Evolutionary conservation across 2,329 filamentous ascomycete genomes (phyloP).

Genomic region (Fusarium praegraminearum): DNA sequence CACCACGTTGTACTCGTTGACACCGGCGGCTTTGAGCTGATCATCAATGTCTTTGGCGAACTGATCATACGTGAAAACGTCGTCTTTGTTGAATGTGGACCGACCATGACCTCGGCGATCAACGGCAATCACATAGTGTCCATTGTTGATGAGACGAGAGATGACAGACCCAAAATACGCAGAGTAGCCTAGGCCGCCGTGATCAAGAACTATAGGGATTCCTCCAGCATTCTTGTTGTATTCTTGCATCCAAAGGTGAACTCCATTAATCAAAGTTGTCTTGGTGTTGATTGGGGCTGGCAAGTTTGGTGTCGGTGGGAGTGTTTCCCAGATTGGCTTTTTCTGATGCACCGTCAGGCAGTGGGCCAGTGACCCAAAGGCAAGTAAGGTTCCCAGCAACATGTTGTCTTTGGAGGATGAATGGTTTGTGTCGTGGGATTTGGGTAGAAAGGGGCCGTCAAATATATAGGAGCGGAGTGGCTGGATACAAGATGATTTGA

Average conservation of each 20-base stretch:
- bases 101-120: slow-evolving; percentile 58
- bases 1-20: slow-evolving; percentile 52
- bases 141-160: slow-evolving; percentile 48
- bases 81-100: slow-evolving; percentile 52
- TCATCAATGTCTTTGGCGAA: slow-evolving; percentile 54
- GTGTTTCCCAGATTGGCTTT: slow-evolving; percentile 50
- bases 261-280: slow-evolving; percentile 52
- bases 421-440: not conserved
- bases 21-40: slow-evolving; percentile 49
- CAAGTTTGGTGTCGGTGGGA: slow-evolving; percentile 55
- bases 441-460: not conserved
- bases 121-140: slow-evolving; percentile 55
- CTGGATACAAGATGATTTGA: slow-evolving; percentile 15
- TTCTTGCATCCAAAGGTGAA: slow-evolving; percentile 57
- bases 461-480: slow-evolving; percentile 6
- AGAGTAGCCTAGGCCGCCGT: slow-evolving; percentile 58
- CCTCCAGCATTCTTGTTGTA: slow-evolving; percentile 53
- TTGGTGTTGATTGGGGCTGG: slow-evolving; percentile 51
- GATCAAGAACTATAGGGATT: slow-evolving; percentile 54
- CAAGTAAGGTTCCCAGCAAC: slow-evolving; percentile 16
- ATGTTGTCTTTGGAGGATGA: not conserved
- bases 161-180: slow-evolving; percentile 57
- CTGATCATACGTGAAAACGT: slow-evolving; percentile 55
- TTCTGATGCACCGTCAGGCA: slow-evolving; percentile 44
- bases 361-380: slow-evolving; percentile 23